A percentile compares a stretch with the other conserved stretches of the same genome.
phyloP scores from a whole-genome alignment of 2,329 filamentous ascomycete genomes.

The Apiospora arundinis region DNA sequence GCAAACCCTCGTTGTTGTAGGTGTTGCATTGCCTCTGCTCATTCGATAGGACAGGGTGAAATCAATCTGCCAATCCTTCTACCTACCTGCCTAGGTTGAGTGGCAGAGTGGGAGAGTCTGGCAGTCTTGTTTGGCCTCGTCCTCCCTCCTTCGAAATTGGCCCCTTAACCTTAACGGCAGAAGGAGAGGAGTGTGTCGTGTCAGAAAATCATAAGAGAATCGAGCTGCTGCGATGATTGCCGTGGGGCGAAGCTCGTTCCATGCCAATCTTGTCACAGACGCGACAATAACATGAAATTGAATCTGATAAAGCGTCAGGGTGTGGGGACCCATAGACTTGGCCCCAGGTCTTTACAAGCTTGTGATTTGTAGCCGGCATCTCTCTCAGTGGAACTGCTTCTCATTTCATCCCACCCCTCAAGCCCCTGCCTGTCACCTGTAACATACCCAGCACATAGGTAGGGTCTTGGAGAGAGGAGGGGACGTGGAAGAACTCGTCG shows the following conservation, averaged over 20 bases:
- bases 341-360: slow-evolving; percentile 2
- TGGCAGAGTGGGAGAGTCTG: too few species aligned
- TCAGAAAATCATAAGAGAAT: neutral
- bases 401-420: neutral
- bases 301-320: neutral
- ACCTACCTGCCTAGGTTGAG: too few species aligned
- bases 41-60: slow-evolving; percentile 7
- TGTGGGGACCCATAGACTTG: neutral
- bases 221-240: neutral
- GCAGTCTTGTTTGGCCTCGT: neutral
- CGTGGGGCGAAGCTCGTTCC: slow-evolving; percentile 11
- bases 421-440: too few species aligned
- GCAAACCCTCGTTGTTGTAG: neutral
- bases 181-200: neutral
- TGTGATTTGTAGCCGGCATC: slow-evolving; percentile 1
- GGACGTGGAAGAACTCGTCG: neutral
- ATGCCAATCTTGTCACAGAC: slow-evolving; percentile 1
- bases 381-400: neutral
- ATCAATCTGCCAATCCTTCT: neutral
- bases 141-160: neutral
- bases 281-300: neutral
- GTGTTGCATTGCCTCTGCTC: neutral
- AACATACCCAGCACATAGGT: too few species aligned
- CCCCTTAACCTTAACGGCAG: neutral
- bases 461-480: neutral